Evolutionary conservation across 2,329 filamentous ascomycete genomes (phyloP).

Genomic region (Pestalotiopsis sp.): DNA sequence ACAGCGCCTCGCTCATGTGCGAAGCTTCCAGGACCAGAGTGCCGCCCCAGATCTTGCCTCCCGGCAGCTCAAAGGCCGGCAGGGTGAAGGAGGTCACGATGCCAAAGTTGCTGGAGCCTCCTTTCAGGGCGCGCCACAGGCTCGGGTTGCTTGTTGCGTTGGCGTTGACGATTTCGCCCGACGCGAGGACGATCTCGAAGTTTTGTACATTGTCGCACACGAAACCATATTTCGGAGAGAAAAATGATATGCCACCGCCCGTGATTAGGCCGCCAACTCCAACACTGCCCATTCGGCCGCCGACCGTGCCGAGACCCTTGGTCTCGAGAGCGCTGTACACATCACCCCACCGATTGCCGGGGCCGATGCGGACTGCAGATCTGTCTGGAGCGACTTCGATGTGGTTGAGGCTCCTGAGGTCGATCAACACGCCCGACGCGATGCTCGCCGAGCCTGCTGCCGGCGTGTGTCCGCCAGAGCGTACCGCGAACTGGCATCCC

Average conservation of each 20-base stretch:
- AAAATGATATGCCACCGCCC: background rate
- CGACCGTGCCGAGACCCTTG: background rate
- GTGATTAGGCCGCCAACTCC: background rate
- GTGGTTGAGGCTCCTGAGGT: background rate
- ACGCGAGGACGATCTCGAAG: conserved; percentile 43
- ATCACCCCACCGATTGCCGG: background rate
- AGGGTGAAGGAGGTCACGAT: conserved; percentile 35
- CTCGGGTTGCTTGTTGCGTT: conserved; percentile 41
- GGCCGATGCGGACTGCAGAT: background rate
- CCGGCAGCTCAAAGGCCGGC: conserved; percentile 8
- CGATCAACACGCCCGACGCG: background rate
- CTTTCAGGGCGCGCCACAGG: conserved; percentile 55
- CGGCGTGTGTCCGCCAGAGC: background rate
- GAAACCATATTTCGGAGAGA: background rate
- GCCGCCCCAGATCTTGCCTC: conserved; percentile 7
- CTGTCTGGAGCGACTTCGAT: background rate
- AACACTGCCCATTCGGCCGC: background rate
- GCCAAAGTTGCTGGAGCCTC: conserved; percentile 49
- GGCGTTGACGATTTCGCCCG: conserved; percentile 40
- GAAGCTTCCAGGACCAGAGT: background rate
- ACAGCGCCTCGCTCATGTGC: background rate
- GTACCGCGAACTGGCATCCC: background rate
- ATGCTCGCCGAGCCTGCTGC: background rate
- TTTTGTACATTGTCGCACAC: conserved; percentile 18
- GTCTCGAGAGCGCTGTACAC: background rate